Conservation (phyloP, 768 basidiomycete genomes). For the Tulasnella sp. region DNA sequence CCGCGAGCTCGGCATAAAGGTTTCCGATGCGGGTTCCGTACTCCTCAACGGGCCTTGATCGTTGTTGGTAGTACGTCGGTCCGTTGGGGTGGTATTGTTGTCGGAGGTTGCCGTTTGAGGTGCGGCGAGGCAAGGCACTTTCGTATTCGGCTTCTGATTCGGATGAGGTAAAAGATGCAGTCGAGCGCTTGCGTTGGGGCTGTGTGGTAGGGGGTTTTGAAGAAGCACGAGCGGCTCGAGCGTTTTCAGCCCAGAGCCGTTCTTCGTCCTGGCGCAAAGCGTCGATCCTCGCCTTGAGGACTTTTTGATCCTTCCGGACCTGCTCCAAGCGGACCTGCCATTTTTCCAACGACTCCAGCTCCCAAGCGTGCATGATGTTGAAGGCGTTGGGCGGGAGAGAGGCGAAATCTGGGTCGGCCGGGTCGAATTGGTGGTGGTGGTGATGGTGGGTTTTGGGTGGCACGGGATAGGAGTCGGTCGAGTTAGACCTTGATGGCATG, state of each 20-base stretch:
- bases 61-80: neutral
- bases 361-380: conserved; percentile 19
- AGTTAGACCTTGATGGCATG: neutral
- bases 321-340: conserved; percentile 14
- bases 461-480: neutral
- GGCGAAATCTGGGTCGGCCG: neutral
- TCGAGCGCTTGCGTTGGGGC: neutral
- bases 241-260: conserved; percentile 10
- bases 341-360: conserved; percentile 15
- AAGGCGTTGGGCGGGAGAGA: neutral
- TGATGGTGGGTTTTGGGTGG: conserved; percentile 3
- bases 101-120: neutral
- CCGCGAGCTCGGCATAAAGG: conserved; percentile 1
- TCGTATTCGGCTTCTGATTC: neutral
- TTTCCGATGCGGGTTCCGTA: neutral
- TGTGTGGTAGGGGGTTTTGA: neutral
- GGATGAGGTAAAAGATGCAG: neutral
- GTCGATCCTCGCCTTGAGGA: neutral
- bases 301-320: neutral
- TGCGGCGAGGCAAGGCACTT: neutral
- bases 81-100: neutral
- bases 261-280: conserved; percentile 2
- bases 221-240: neutral
- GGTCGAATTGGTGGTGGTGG: neutral
- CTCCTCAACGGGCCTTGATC: neutral